Evolutionary conservation across 1,284 basidiomycete species (phyloP).

Genomic region (Nidula niveotomentosa): DNA sequence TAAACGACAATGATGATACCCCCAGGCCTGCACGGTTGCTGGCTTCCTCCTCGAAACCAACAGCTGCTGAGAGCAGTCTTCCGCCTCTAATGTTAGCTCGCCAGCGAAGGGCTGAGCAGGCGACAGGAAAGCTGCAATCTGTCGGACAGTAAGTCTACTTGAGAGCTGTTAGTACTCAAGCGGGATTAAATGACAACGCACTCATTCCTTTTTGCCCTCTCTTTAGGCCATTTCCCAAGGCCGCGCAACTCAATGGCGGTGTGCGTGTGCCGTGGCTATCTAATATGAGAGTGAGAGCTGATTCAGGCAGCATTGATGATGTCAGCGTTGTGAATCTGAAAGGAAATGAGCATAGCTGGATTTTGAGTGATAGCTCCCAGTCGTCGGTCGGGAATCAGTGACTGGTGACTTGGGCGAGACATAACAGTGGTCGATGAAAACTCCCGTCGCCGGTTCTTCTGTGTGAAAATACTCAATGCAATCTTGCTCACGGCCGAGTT

Average conservation of each 20-base stretch:
- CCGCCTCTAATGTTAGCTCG: neutral
- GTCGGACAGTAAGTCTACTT: too few species aligned
- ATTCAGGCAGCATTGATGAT: too few species aligned
- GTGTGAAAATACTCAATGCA: too few species aligned
- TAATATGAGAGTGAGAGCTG: too few species aligned
- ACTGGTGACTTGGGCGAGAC: neutral
- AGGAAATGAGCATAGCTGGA: neutral
- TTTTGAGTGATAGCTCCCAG: slow-evolving; percentile 11
- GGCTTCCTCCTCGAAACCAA: neutral
- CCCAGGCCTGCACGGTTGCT: slow-evolving; percentile 2
- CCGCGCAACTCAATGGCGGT: neutral
- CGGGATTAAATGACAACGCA: too few species aligned
- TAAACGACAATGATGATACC: slow-evolving; percentile 1
- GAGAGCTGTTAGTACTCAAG: too few species aligned
- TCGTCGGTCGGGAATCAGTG: neutral
- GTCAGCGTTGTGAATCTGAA: neutral
- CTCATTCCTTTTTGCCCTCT: too few species aligned
- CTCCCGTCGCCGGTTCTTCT: neutral
- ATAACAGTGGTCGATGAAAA: neutral
- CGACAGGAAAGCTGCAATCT: too few species aligned
- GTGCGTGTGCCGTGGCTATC: too few species aligned
- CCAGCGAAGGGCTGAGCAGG: neutral
- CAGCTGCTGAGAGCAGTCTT: neutral
- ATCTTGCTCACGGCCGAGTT: too few species aligned
- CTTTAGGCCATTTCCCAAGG: neutral